Evolutionary conservation across 345 rosid genomes (phyloP), one percentile per base, ranked within the genome.

Genomic region (Linum trigynum): DNA sequence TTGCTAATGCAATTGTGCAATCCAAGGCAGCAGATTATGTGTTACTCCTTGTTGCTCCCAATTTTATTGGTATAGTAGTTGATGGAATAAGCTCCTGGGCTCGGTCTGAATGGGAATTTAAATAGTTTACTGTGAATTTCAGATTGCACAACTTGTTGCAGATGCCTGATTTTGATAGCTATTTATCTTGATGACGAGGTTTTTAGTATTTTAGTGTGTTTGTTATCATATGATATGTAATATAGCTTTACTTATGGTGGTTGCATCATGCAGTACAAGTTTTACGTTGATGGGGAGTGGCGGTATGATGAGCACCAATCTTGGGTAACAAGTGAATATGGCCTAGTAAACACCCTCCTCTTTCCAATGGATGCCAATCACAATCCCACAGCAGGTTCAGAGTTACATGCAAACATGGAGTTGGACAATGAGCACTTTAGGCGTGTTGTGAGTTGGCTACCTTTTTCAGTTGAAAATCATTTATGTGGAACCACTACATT

Each of bases 241-340:
- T 48, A 48, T 48, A 15, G 53, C 14, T 48, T 48, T 48, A 48
- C 53, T 48, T 12, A 48, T 48, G 53, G 53, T 15, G 53, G 2
- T 9, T 48, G 53, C 61, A 23, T 36, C 39, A 60, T 56, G 67
- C 77, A 74, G 77, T 74, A 65, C 71, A 74, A 69, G 55, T 74
- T 74, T 66, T 62, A 42, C 3, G 77, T 74, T 65, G 77, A 74
- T 62, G 77, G 77, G 66, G 77, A 74, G 45, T 74, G 77, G 77
- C 67, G 71, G 48, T 66, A 69, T 51, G 77, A 74, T 39, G 74
- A 74, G 3, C 67, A 40, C 61, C 77, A 74, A 41, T 70, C 59
- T 38, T 38, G 9, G 23, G 39, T 61, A 3, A 40, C 67, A 17
- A 74, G 67, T 23, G 77, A 74, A 58, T 74, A 69, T 38, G 77